Evolutionary conservation across 352 stramenopile species (phyloP).

Genomic region (Phytopythium helicoides): DNA sequence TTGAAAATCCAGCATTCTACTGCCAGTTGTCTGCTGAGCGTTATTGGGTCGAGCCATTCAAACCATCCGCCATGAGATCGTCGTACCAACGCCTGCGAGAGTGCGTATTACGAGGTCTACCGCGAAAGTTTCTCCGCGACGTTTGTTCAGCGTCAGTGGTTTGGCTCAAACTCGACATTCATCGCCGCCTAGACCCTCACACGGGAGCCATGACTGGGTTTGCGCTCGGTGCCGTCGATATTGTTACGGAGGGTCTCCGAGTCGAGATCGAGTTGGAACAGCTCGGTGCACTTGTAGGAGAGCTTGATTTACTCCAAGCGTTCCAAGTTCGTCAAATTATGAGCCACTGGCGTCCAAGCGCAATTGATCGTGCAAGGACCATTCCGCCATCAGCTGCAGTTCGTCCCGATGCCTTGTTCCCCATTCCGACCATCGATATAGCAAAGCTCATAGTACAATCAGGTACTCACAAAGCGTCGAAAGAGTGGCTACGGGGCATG

Average conservation of each 20-base stretch:
- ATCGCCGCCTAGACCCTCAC: constrained; percentile 8
- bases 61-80: constrained; percentile 6
- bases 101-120: constrained; percentile 24
- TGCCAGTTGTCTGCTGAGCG: constrained; percentile 45
- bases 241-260: constrained; percentile 56
- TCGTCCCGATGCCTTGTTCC: constrained; percentile 28
- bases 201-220: not conserved
- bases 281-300: constrained; percentile 34
- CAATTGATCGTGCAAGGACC: constrained; percentile 40
- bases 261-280: constrained; percentile 63
- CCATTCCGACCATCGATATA: constrained; percentile 15
- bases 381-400: constrained; percentile 34
- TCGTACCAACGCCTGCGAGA: constrained; percentile 35
- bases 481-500: constrained; percentile 56
- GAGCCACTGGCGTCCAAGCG: constrained; percentile 43
- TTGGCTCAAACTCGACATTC: constrained; percentile 67
- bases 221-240: constrained; percentile 38
- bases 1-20: constrained; percentile 64
- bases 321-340: constrained; percentile 34
- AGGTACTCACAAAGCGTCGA: constrained; percentile 34
- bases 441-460: constrained; percentile 9
- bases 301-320: constrained; percentile 33
- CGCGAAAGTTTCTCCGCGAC: constrained; percentile 30
- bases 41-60: constrained; percentile 16
- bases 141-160: constrained; percentile 46